Base-by-base conservation (phyloP, 257 asterid genomes). In the Henckelia pumila region DNA sequence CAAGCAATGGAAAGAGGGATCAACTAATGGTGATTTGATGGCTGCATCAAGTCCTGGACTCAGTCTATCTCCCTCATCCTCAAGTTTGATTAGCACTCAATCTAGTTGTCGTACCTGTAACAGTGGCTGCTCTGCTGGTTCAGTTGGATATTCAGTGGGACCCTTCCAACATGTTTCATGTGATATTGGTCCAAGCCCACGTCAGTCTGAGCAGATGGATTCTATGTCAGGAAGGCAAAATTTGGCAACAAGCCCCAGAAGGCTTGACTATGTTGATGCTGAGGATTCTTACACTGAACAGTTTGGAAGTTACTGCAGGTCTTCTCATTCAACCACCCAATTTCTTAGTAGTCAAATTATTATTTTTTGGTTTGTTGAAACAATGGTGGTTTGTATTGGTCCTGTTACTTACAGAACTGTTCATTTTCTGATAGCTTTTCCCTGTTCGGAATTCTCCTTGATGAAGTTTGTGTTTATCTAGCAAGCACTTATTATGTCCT, bases 91-190 rank as follows among this genome's bases (percentile, higher is more conserved):
- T 72, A 88, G 96, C 77, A 75, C 71, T 66, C 84, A 79, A 14
- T 86, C 91, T 66, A 83, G 92, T 78, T 71, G 85, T 72, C 67
- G 71, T 72, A 71, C 86, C 21, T 67, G 76, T 67, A 86, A 83
- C 70, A 86, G 96, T 72, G 78, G 85, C 63, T 80, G 90, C 67
- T 83, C 89, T 73, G 80, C 81, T 75, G 86, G 91, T 73, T 85
- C 96, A 53, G 74, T 80, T 67, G 83, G 78, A 64, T 84, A 79
- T 76, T 76, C 89, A 10, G 81, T 87, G 1, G 96, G 90, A 22
- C 80, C 89, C 32, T 88, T 77, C 77, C 96, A 84, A 68, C 92
- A 83, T 80, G 86, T 88, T 72, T 73, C 88, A n/a, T 72, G 78
- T 73, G 73, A 62, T 37, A 70, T 69, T 66, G 81, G 74, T 67